Conservation (phyloP, 177 flowering plant species). For the Vitis hybrid region DNA sequence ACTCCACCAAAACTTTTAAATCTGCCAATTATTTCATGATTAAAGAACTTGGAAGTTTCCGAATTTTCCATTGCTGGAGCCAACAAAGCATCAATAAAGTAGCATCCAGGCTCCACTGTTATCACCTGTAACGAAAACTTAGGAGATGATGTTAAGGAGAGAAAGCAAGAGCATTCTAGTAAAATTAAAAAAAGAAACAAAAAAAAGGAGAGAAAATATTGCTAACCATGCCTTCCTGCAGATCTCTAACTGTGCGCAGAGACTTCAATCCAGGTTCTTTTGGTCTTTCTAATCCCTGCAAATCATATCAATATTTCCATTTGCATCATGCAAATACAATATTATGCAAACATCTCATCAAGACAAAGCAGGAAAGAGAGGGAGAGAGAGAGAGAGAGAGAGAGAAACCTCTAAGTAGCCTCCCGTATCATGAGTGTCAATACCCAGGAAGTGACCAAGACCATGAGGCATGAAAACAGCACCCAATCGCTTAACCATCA, state of each 20-base stretch:
- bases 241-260: slow-evolving; percentile 70
- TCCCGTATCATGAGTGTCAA: slow-evolving; percentile 98
- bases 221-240: slow-evolving; percentile 88
- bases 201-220: neutral
- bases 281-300: slow-evolving; percentile 75
- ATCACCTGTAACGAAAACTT: slow-evolving; percentile 60
- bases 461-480: slow-evolving; percentile 98
- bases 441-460: slow-evolving; percentile 86
- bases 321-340: slow-evolving; percentile 3
- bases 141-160: neutral
- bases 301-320: slow-evolving; percentile 9
- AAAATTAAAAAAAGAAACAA: neutral
- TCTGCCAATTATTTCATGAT: slow-evolving; percentile 44
- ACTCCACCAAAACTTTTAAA: slow-evolving; percentile 83
- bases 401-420: slow-evolving; percentile 70
- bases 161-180: neutral
- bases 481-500: slow-evolving; percentile 81
- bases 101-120: slow-evolving; percentile 98
- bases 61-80: slow-evolving; percentile 69
- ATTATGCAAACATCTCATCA: neutral
- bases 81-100: slow-evolving; percentile 80
- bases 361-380: neutral
- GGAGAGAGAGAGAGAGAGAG: slow-evolving; percentile 5
- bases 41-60: slow-evolving; percentile 62
- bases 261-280: slow-evolving; percentile 81